Conservation (phyloP, 2,329 filamentous ascomycete genomes). For the Gaeumannomyces sp. region DNA sequence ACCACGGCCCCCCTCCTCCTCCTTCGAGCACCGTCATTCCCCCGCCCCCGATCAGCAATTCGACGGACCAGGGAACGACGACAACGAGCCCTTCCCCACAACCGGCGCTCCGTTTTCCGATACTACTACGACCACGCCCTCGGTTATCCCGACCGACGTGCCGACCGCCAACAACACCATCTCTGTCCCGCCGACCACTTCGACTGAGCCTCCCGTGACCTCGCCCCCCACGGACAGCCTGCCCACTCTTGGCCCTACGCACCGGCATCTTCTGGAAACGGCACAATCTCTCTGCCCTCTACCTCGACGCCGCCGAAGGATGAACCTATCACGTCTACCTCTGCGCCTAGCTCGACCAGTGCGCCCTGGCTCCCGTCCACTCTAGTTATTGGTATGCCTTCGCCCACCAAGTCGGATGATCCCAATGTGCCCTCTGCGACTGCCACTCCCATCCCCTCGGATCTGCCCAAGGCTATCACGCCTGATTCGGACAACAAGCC, state of each 20-base stretch:
- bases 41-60: not conserved
- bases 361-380: constrained; percentile 51
- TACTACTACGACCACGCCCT: not conserved
- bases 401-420: constrained; percentile 29
- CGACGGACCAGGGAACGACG: not conserved
- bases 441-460: constrained; percentile 52
- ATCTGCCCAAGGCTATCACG: constrained; percentile 68
- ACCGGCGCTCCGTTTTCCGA: not conserved
- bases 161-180: not conserved
- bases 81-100: not conserved
- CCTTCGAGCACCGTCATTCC: not conserved
- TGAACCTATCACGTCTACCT: constrained; percentile 23
- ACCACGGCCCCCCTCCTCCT: not conserved
- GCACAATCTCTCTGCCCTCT: constrained; percentile 7
- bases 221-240: not conserved
- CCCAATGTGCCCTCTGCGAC: constrained; percentile 32
- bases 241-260: not conserved
- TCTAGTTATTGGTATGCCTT: constrained; percentile 48
- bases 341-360: constrained; percentile 32
- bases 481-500: constrained; percentile 51
- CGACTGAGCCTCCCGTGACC: not conserved
- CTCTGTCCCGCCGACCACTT: too few relatives aligned
- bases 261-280: constrained; percentile 9
- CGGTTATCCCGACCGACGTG: not conserved
- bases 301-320: not conserved